phyloP scores from a whole-genome alignment of 2,329 filamentous ascomycete genomes.

The Beauveria sp. region DNA sequence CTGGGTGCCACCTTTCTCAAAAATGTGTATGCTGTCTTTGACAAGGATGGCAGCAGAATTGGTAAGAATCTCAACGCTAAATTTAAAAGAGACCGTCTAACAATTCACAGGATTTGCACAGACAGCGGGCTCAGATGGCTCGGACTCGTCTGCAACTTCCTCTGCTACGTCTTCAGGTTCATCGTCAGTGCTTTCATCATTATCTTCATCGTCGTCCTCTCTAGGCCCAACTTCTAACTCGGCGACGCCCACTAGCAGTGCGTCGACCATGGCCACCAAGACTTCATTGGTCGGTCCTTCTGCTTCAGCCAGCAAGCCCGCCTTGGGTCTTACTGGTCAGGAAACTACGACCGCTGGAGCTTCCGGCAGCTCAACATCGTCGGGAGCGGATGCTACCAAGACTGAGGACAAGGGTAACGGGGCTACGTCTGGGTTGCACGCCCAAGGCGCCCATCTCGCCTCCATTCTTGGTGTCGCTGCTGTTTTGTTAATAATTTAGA shows the following conservation, averaged over 20 bases:
- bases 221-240: conserved; percentile 7
- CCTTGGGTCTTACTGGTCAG: conserved; percentile 17
- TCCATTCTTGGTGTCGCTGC: neutral
- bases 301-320: conserved; percentile 10
- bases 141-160: neutral
- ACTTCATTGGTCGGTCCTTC: neutral
- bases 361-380: neutral
- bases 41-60: conserved; percentile 59
- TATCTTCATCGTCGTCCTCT: neutral
- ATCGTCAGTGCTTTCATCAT: conserved; percentile 12
- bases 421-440: neutral
- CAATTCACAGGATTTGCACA: conserved; percentile 6
- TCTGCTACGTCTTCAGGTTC: conserved; percentile 3
- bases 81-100: conserved; percentile 9
- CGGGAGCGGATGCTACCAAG: neutral
- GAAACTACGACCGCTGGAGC: conserved; percentile 11
- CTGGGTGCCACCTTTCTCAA: conserved; percentile 81
- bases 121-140: conserved; percentile 4
- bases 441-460: neutral
- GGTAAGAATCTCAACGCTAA: conserved; percentile 35
- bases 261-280: neutral
- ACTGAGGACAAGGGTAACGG: conserved; percentile 5
- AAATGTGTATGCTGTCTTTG: conserved; percentile 83
- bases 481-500: neutral
- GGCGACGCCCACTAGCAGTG: conserved; percentile 5